Evolutionary conservation across 345 rosid species (phyloP).

Genomic region (Bruguiera parviflora): DNA sequence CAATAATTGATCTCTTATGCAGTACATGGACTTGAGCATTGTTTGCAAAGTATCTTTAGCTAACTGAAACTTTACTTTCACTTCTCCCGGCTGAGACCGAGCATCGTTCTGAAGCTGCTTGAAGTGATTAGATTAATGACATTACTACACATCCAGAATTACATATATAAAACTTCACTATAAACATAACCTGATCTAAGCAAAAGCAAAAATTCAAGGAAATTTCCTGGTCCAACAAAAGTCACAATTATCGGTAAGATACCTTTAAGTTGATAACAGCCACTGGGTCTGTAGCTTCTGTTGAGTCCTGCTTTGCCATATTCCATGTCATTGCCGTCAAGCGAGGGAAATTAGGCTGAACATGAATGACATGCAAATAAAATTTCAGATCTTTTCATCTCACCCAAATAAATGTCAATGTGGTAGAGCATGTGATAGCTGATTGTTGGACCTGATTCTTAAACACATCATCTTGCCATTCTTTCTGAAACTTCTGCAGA

Average conservation of each 20-base stretch:
- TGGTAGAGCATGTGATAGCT: neutral
- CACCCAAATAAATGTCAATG: conserved; percentile 2
- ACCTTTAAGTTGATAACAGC: conserved; percentile 59
- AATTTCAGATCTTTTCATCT: neutral
- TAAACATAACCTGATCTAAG: too few relatives aligned
- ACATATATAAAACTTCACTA: neutral
- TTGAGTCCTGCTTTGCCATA: conserved; percentile 34
- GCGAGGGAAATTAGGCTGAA: conserved; percentile 45
- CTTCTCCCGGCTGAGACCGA: conserved; percentile 36
- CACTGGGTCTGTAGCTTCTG: conserved; percentile 31
- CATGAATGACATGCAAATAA: neutral
- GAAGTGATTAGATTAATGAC: neutral
- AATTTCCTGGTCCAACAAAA: neutral
- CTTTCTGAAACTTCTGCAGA: conserved; percentile 56
- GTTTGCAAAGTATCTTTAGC: conserved; percentile 43
- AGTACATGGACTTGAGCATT: conserved; percentile 41
- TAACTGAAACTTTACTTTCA: conserved; percentile 45
- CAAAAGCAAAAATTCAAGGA: neutral
- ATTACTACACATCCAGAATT: neutral
- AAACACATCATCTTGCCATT: conserved; percentile 52
- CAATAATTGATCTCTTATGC: conserved; percentile 46
- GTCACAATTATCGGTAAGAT: neutral
- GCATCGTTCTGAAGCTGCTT: conserved; percentile 50
- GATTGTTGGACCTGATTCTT: conserved; percentile 44
- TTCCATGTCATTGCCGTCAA: conserved; percentile 62